Conservation (phyloP, 73 alveolate genomes). For the Tetrahymena malaccensis region DNA sequence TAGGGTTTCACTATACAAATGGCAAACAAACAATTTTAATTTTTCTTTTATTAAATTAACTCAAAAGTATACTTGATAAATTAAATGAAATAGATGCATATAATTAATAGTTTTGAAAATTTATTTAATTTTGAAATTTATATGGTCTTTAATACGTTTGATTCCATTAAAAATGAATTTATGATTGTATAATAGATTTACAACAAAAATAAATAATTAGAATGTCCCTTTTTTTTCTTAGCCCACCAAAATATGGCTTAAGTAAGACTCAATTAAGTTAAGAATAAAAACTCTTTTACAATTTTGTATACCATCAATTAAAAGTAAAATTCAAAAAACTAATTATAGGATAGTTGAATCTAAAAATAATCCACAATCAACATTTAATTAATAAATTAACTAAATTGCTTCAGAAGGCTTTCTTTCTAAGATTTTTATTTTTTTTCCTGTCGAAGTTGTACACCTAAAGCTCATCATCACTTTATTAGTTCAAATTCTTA, state of each 20-base stretch:
- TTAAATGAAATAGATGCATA: not conserved
- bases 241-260: no score
- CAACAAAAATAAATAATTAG: no score
- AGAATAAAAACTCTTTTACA: not conserved
- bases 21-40: not conserved
- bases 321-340: not conserved
- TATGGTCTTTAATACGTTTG: not conserved
- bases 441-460: not conserved
- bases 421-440: not conserved
- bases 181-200: no score
- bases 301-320: not conserved
- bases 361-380: not conserved
- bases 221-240: no score
- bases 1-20: not conserved
- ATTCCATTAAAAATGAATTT: no score
- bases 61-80: not conserved
- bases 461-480: not conserved
- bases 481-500: not conserved
- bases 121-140: no score
- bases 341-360: not conserved
- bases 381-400: no score
- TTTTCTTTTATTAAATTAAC: not conserved
- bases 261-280: not conserved
- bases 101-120: not conserved
- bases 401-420: not conserved